Evolutionary conservation across 2,329 filamentous ascomycete species (phyloP).

Genomic region (Epichloe gansuensis): DNA sequence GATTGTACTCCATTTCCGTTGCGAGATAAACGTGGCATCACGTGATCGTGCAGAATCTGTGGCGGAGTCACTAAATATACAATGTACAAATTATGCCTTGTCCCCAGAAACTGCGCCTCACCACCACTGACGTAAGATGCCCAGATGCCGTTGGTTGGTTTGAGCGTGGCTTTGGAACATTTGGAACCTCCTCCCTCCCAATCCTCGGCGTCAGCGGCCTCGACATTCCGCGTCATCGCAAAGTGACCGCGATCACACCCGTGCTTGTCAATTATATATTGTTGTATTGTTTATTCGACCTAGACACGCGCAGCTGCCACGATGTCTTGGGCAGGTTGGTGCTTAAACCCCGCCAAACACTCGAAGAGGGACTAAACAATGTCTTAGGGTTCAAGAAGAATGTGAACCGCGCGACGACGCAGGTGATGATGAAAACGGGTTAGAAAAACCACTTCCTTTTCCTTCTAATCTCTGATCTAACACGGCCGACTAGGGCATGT

Average conservation of each 20-base stretch:
- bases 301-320: constrained; percentile 14
- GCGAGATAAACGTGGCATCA: constrained; percentile 14
- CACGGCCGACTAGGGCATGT: constrained; percentile 56
- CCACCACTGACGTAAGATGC: constrained; percentile 13
- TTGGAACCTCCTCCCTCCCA: background rate
- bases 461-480: background rate
- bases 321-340: constrained; percentile 61
- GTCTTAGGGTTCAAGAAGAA: constrained; percentile 57
- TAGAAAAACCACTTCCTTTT: constrained; percentile 14
- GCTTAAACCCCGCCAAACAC: constrained; percentile 14
- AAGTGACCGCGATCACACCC: background rate
- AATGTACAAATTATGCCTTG: background rate
- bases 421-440: constrained; percentile 99
- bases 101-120: constrained; percentile 5
- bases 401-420: constrained; percentile 96
- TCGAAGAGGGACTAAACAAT: constrained; percentile 18
- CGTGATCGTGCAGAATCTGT: constrained; percentile 12
- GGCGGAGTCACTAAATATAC: constrained; percentile 5
- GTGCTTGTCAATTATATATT: background rate
- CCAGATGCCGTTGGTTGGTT: constrained; percentile 9
- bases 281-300: background rate
- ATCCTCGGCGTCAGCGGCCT: background rate
- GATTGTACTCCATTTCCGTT: background rate
- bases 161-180: constrained; percentile 20
- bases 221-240: background rate